These are phyloP conservation scores for Chaetomiaceae sp. DNA, from an alignment of 2,329 filamentous ascomycete species.

Conservation along the genomic window DNA sequence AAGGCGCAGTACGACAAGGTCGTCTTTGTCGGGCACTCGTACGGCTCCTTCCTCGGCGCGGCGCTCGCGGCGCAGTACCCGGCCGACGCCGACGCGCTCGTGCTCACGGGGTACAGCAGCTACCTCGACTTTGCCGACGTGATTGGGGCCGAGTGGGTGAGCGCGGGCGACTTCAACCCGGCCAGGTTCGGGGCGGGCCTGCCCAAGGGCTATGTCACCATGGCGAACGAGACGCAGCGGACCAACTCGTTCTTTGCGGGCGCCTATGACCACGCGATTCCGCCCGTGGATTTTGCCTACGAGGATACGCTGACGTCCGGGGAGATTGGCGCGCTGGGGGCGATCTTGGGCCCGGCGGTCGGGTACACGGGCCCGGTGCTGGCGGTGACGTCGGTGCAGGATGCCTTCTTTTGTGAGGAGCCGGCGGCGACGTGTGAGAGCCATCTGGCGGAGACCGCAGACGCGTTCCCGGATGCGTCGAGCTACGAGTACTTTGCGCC, in stretches of 20 bases:
- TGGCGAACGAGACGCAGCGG: constrained; percentile 1
- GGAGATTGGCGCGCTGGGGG: constrained; percentile 13
- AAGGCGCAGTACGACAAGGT: constrained; percentile 9
- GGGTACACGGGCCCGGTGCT: constrained; percentile 11
- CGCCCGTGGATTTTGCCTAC: constrained; percentile 12
- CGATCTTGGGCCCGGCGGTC: constrained; percentile 1
- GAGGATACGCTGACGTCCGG: constrained; percentile 15
- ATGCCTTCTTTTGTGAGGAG: constrained; percentile 15
- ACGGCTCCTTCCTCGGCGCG: constrained; percentile 14
- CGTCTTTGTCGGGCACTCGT: constrained; percentile 19
- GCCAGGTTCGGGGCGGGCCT: not conserved
- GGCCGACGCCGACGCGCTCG: constrained; percentile 10
- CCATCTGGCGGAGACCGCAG: constrained; percentile 6
- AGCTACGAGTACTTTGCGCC: constrained; percentile 8
- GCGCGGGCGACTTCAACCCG: constrained; percentile 1
- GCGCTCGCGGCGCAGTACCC: constrained; percentile 8
- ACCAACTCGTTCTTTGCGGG: constrained; percentile 1
- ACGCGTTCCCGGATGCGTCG: constrained; percentile 9
- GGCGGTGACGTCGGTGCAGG: constrained; percentile 12
- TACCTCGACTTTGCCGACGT: constrained; percentile 12
- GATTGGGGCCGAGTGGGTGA: not conserved
- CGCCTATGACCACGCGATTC: constrained; percentile 1
- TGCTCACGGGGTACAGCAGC: constrained; percentile 17
- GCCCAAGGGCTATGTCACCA: constrained; percentile 14
- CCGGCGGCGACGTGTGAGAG: constrained; percentile 7